Evolutionary conservation across 2,329 filamentous ascomycete species (phyloP).

Genomic region (Alternaria viburni): DNA sequence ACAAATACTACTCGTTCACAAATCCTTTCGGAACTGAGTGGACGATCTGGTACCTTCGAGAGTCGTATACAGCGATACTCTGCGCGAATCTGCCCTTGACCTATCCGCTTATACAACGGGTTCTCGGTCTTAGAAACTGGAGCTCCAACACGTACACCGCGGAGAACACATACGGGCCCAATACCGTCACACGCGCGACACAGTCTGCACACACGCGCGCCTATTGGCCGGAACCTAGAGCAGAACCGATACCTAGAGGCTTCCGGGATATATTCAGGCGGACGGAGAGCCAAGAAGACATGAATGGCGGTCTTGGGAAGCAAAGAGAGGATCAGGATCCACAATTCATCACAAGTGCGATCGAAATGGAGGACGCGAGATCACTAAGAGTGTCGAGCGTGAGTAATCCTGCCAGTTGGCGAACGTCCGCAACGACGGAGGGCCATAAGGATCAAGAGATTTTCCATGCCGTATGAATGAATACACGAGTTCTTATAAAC

Average conservation of each 20-base stretch:
- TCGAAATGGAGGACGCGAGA: slow-evolving; percentile 30
- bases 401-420: slow-evolving; percentile 19
- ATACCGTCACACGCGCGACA: slow-evolving; percentile 3
- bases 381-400: slow-evolving; percentile 11
- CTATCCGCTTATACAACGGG: slow-evolving; percentile 62
- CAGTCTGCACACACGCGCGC: slow-evolving; percentile 5
- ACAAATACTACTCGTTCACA: slow-evolving; percentile 67
- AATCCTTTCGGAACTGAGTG: slow-evolving; percentile 63
- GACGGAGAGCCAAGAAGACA: slow-evolving; percentile 32
- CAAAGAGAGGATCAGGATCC: slow-evolving; percentile 20
- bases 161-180: slow-evolving; percentile 1
- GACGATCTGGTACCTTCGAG: slow-evolving; percentile 65
- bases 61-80: slow-evolving; percentile 65
- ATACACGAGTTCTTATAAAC: slow-evolving; percentile 5
- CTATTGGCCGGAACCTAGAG: slow-evolving; percentile 18
- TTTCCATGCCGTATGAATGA: slow-evolving; percentile 14
- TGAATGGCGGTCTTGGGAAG: slow-evolving; percentile 24
- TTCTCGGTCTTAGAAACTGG: slow-evolving; percentile 50
- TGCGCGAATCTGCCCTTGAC: slow-evolving; percentile 67
- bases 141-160: slow-evolving; percentile 28
- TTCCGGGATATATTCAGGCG: slow-evolving; percentile 21
- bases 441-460: slow-evolving; percentile 16
- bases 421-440: slow-evolving; percentile 13
- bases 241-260: slow-evolving; percentile 15
- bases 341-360: slow-evolving; percentile 34